A percentile compares a stretch with the other conserved stretches of the same genome.
These are phyloP conservation scores for Boechera stricta DNA, from an alignment of 345 rosid genomes.

Conservation along the genomic window DNA sequence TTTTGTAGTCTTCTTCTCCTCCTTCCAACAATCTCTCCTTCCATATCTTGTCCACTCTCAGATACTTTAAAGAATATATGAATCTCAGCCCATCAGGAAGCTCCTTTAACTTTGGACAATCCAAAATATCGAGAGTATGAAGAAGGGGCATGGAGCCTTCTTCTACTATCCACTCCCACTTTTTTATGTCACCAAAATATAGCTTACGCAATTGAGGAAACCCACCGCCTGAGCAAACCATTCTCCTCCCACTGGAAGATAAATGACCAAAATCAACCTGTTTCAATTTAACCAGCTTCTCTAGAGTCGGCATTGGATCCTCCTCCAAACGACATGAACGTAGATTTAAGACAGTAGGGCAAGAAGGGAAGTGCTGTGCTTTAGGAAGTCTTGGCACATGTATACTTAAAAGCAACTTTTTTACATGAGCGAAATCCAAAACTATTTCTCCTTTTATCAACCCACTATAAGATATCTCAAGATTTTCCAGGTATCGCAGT, in stretches of 20 bases:
- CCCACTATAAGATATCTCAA: no score
- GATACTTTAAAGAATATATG: no score
- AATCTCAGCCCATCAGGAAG: no score
- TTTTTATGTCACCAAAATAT: not conserved
- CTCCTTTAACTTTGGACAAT: constrained; percentile 34
- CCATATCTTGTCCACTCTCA: no score
- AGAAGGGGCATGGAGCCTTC: constrained; percentile 44
- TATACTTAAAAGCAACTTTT: not conserved
- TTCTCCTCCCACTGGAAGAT: constrained; percentile 34
- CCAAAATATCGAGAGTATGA: constrained; percentile 34
- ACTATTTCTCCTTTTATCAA: constrained; percentile 1
- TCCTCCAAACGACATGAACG: constrained; percentile 30
- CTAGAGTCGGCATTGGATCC: constrained; percentile 53
- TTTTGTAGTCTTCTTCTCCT: no score
- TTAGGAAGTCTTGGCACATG: constrained; percentile 31
- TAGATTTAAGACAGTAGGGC: constrained; percentile 37
- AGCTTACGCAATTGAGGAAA: constrained; percentile 17
- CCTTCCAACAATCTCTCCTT: no score
- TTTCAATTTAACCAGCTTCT: constrained; percentile 44
- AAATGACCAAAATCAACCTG: constrained; percentile 13
- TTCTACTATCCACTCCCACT: constrained; percentile 27
- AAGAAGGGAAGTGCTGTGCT: constrained; percentile 36
- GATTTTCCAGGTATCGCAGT: no score
- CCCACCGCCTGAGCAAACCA: constrained; percentile 10
- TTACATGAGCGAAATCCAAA: constrained; percentile 15